Evolutionary conservation across 2,329 filamentous ascomycete genomes (phyloP).

Genomic region (Hirsutella minnesotensis): DNA sequence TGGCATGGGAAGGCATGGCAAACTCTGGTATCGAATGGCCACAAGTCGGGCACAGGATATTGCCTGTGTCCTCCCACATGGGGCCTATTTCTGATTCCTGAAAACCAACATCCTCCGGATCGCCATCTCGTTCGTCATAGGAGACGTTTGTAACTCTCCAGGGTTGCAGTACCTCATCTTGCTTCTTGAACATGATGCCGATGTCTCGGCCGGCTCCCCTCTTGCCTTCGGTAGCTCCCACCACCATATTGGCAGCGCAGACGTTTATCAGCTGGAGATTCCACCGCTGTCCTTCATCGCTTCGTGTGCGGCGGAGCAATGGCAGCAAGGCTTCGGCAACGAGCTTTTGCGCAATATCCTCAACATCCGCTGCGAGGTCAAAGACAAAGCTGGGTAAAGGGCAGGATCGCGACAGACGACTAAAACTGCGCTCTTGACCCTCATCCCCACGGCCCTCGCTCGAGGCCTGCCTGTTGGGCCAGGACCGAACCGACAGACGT

Average conservation of each 20-base stretch:
- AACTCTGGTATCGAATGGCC: slow-evolving; percentile 43
- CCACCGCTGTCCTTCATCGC: slow-evolving; percentile 54
- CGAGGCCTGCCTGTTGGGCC: slow-evolving; percentile 18
- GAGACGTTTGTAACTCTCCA: slow-evolving; percentile 42
- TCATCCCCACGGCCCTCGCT: slow-evolving; percentile 23
- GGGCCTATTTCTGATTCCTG: slow-evolving; percentile 10
- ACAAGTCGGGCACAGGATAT: slow-evolving; percentile 32
- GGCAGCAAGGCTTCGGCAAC: slow-evolving; percentile 56
- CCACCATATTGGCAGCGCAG: slow-evolving; percentile 74
- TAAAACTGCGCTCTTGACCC: slow-evolving; percentile 46
- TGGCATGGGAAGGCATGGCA: slow-evolving; percentile 42
- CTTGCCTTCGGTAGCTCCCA: slow-evolving; percentile 36
- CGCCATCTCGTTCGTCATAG: slow-evolving; percentile 14
- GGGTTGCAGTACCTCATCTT: slow-evolving; percentile 56
- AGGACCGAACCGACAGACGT: slow-evolving; percentile 65
- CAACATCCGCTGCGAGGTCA: slow-evolving; percentile 43
- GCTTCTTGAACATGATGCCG: slow-evolving; percentile 66
- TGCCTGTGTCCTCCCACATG: slow-evolving; percentile 19
- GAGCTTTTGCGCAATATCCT: slow-evolving; percentile 53
- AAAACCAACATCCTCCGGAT: slow-evolving; percentile 2
- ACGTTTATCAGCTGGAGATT: slow-evolving; percentile 78
- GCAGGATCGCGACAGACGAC: slow-evolving; percentile 63
- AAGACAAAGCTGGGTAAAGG: slow-evolving; percentile 67
- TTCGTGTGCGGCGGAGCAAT: slow-evolving; percentile 64
- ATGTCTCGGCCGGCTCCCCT: slow-evolving; percentile 63